A percentile compares a stretch with the other conserved stretches of the same genome.
Evolutionary conservation across 345 rosid genomes (phyloP).

Genomic region (Eutrema japonicum): DNA sequence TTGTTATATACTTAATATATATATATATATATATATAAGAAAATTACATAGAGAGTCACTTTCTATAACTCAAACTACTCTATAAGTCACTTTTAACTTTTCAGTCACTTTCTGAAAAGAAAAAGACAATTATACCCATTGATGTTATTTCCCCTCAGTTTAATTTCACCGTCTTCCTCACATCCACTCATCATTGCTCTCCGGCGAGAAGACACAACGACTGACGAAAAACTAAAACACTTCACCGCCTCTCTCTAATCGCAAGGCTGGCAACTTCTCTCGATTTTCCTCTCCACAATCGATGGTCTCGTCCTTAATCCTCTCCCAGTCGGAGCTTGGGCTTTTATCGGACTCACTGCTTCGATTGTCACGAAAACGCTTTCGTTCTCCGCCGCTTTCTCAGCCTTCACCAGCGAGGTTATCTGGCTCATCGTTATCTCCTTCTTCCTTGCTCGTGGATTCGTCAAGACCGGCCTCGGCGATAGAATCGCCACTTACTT

Average conservation of each 20-base stretch:
- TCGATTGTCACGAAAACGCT: constrained; percentile 83
- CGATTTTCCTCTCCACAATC: constrained; percentile 87
- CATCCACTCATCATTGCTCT: constrained; percentile 37
- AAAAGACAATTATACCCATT: too few species aligned
- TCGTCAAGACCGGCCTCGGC: constrained; percentile 91
- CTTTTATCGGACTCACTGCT: constrained; percentile 82
- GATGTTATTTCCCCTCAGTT: not conserved
- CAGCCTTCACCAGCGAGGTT: constrained; percentile 89
- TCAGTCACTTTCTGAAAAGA: too few species aligned
- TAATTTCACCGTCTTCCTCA: constrained; percentile 18
- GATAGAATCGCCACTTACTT: constrained; percentile 95
- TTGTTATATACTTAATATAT: too few species aligned
- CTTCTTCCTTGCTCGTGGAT: constrained; percentile 98
- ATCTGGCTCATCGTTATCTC: constrained; percentile 97
- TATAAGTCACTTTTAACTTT: too few species aligned
- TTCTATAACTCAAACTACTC: too few species aligned
- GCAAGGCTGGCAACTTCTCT: constrained; percentile 89
- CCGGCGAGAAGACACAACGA: constrained; percentile 32
- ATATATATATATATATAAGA: too few species aligned
- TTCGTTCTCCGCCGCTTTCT: constrained; percentile 74
- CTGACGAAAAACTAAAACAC: not conserved
- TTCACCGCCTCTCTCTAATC: constrained; percentile 25
- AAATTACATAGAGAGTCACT: too few species aligned
- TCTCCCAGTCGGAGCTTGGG: constrained; percentile 96
- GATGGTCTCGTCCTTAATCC: constrained; percentile 89